phyloP scores from a whole-genome alignment of 768 basidiomycete genomes.

The Russula dissimulans region DNA sequence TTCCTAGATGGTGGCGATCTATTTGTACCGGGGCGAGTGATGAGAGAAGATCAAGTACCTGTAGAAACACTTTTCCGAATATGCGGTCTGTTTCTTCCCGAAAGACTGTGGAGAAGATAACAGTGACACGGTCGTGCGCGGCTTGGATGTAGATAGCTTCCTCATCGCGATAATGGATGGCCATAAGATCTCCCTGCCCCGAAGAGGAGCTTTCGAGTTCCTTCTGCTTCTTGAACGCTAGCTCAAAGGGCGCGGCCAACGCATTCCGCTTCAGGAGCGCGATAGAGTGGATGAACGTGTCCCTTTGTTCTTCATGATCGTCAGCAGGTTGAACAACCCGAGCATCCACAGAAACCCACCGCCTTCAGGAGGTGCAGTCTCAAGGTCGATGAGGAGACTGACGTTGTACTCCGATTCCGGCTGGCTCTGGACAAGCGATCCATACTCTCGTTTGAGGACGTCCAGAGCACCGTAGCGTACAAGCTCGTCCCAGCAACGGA shows the following conservation, averaged over 20 bases:
- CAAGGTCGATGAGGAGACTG: conserved; percentile 79
- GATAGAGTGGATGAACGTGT: conserved; percentile 70
- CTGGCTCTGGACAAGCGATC: conserved; percentile 50
- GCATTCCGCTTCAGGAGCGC: conserved; percentile 88
- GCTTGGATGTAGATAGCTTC: conserved; percentile 96
- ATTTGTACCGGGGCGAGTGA: neutral
- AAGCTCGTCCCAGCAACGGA: conserved; percentile 95
- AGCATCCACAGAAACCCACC: conserved; percentile 41
- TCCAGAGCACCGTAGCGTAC: conserved; percentile 78
- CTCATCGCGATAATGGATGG: conserved; percentile 90
- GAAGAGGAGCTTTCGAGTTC: conserved; percentile 64
- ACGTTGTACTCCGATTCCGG: conserved; percentile 87
- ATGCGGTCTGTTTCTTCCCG: conserved; percentile 95
- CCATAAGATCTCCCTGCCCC: conserved; percentile 76
- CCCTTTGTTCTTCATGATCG: conserved; percentile 54
- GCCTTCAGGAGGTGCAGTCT: conserved; percentile 68
- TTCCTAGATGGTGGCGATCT: conserved; percentile 47
- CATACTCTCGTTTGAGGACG: conserved; percentile 77
- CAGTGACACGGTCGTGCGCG: conserved; percentile 89
- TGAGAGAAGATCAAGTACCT: conserved; percentile 40
- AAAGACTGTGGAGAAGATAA: conserved; percentile 96
- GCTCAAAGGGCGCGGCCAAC: conserved; percentile 89
- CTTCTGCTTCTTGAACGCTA: conserved; percentile 76
- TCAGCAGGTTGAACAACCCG: neutral
- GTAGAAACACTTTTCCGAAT: conserved; percentile 96